Evolutionary conservation across 768 basidiomycete species (phyloP).

Genomic region (Kwoniella sp.): DNA sequence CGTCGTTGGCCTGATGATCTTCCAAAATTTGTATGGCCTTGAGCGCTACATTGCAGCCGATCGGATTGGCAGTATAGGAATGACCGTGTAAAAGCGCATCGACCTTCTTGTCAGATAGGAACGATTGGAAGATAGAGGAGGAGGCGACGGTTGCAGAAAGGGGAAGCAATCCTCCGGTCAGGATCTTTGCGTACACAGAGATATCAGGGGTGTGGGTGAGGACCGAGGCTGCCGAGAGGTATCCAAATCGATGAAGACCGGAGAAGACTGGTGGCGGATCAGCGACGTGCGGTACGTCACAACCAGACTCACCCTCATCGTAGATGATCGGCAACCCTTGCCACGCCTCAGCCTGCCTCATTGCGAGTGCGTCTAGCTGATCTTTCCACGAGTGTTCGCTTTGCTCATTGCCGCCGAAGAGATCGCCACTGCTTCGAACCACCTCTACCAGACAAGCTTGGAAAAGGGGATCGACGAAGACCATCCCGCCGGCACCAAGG

Average conservation of each 20-base stretch:
- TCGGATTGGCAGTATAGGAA: constrained; percentile 88
- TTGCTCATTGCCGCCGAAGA: constrained; percentile 37
- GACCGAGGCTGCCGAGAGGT: constrained; percentile 59
- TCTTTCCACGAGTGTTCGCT: constrained; percentile 21
- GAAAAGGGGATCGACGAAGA: constrained; percentile 95
- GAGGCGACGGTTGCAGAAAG: constrained; percentile 79
- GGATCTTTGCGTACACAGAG: constrained; percentile 83
- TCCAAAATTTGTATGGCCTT: constrained; percentile 68
- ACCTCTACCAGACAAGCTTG: constrained; percentile 80
- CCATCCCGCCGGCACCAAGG: constrained; percentile 95
- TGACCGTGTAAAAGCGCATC: constrained; percentile 89
- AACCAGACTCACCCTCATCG: constrained; percentile 60
- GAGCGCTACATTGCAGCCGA: constrained; percentile 88
- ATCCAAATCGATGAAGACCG: constrained; percentile 81
- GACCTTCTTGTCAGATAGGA: constrained; percentile 68
- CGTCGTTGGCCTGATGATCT: constrained; percentile 47
- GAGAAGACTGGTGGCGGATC: constrained; percentile 63
- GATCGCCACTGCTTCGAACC: constrained; percentile 57
- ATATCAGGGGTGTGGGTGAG: constrained; percentile 77
- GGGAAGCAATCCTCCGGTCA: constrained; percentile 88
- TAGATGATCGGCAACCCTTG: constrained; percentile 81
- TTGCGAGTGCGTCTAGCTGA: constrained; percentile 2
- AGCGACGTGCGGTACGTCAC: background rate
- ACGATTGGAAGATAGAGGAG: constrained; percentile 72
- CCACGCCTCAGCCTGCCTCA: constrained; percentile 51